phyloP scores from a whole-genome alignment of 495 filamentous ascomycete species.

The Aspergillus sclerotioniger region DNA sequence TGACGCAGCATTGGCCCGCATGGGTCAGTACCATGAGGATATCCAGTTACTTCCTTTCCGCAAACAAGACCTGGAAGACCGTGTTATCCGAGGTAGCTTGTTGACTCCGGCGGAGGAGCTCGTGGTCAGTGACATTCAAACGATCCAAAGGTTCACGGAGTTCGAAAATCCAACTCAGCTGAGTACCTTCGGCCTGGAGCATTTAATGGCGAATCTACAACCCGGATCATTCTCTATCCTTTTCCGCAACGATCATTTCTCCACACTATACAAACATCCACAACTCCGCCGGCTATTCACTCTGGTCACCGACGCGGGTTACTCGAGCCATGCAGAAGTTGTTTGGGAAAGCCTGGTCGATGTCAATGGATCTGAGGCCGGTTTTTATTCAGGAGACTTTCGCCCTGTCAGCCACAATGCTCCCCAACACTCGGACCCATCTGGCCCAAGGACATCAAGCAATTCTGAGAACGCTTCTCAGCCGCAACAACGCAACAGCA shows the following conservation, averaged over 20 bases:
- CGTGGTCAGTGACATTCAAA: conserved; percentile 73
- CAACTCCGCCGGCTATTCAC: conserved; percentile 67
- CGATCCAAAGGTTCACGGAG: conserved; percentile 76
- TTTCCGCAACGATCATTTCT: conserved; percentile 97
- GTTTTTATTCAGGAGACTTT: conserved; percentile 90
- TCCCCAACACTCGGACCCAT: conserved; percentile 23
- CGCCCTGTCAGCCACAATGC: conserved; percentile 65
- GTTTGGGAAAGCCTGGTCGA: conserved; percentile 95
- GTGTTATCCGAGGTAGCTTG: conserved; percentile 56
- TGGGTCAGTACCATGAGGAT: conserved; percentile 82
- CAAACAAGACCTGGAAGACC: conserved; percentile 83
- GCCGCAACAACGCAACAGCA: conserved; percentile 9
- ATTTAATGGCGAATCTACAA: conserved; percentile 60
- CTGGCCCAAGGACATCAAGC: conserved; percentile 33
- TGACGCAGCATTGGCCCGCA: conserved; percentile 64
- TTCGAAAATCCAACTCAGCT: conserved; percentile 77
- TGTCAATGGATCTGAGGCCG: conserved; percentile 75
- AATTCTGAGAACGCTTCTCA: conserved; percentile 10
- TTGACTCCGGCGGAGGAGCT: conserved; percentile 63
- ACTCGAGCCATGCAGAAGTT: conserved; percentile 81
- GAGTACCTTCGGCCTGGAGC: conserved; percentile 73
- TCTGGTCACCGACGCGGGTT: conserved; percentile 90
- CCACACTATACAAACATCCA: conserved; percentile 82
- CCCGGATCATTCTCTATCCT: conserved; percentile 81
- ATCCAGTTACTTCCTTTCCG: conserved; percentile 82